Base-by-base conservation (phyloP, 164 flowering plant species). In the Macadamia integrifolia region DNA sequence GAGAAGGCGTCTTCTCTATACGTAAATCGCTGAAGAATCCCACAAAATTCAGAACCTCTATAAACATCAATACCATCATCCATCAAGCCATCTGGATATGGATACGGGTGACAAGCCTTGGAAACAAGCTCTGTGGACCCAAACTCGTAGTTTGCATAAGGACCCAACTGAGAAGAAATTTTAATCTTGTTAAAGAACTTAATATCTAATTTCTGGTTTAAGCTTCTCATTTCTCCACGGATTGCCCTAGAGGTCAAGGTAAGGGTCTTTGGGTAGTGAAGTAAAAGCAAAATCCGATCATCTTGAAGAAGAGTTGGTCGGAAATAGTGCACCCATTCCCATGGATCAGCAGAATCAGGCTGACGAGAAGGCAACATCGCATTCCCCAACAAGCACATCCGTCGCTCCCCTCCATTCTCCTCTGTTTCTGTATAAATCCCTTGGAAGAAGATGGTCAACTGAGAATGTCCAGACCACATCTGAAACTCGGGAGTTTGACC, bases 31-130 rank as follows among this genome's bases (percentile, higher is more conserved):
- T 76, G 67, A 40, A 91, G 74, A 63, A 85, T 71, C 58, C 50
- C 67, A 76, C 97, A 93, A 64, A 87, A 86, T 3, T 77, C 71
- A 28, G 46, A 23, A 10, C 90, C 91, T 74, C 78, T 87, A 61
- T 87, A 89, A 29, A 80, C 49, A 57, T 83, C 86, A 46, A 82
- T 70, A 23, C 66, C 79, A 17, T 57, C 63, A 48, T 73, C 62
- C 61, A 74, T 28, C 60, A 77, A 68, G 42, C 63, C 76, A 76
- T 89, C 92, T 58, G 68, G 60, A 61, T 78, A 82, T 4, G 95
- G 92, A 63, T 89, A 89, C 14, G 90, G 88, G 72, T 80, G 67
- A 71, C 97, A 93, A 6, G 96, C 89, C 71, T 75, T 85, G 6
- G 87, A 73, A 10, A 89, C 82, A 55, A 88, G 68, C 63, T 73